Evolutionary conservation across 2,329 filamentous ascomycete species (phyloP).

Genomic region (Exophiala bonariae): DNA sequence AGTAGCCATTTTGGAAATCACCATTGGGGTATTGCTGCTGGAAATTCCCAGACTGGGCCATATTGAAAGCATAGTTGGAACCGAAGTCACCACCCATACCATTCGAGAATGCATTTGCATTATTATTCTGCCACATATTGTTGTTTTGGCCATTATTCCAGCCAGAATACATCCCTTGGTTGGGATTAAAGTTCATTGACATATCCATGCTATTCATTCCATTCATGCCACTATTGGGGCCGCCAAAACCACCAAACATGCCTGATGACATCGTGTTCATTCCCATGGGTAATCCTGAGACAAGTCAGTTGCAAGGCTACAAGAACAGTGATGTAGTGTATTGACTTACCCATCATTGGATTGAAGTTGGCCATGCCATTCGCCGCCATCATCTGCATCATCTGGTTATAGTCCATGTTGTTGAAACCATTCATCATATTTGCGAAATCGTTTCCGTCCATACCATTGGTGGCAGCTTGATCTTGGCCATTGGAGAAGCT

Average conservation of each 20-base stretch:
- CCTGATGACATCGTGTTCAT: conserved; percentile 47
- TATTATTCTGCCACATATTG: conserved; percentile 81
- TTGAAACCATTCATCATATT: conserved; percentile 53
- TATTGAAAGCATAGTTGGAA: conserved; percentile 75
- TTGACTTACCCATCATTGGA: conserved; percentile 73
- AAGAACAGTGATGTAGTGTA: conserved; percentile 26
- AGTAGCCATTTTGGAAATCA: conserved; percentile 68
- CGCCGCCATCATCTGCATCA: conserved; percentile 67
- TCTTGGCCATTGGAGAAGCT: conserved; percentile 10
- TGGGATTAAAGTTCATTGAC: conserved; percentile 60
- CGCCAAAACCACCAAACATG: conserved; percentile 50
- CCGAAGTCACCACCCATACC: conserved; percentile 82
- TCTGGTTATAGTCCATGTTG: conserved; percentile 66
- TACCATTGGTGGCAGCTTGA: conserved; percentile 6
- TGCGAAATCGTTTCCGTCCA: conserved; percentile 47
- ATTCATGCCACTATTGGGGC: conserved; percentile 74
- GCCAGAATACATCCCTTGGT: conserved; percentile 69
- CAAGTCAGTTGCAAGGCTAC: conserved; percentile 14
- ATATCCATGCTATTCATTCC: conserved; percentile 81
- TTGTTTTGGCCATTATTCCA: conserved; percentile 78
- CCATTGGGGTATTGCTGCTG: conserved; percentile 58
- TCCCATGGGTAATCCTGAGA: conserved; percentile 73
- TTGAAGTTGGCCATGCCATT: conserved; percentile 39
- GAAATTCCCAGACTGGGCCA: conserved; percentile 80
- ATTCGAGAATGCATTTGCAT: conserved; percentile 72